These are phyloP conservation scores for Aspergillus aculeatus DNA, from an alignment of 2,329 filamentous ascomycete genomes.

Conservation along the genomic window DNA sequence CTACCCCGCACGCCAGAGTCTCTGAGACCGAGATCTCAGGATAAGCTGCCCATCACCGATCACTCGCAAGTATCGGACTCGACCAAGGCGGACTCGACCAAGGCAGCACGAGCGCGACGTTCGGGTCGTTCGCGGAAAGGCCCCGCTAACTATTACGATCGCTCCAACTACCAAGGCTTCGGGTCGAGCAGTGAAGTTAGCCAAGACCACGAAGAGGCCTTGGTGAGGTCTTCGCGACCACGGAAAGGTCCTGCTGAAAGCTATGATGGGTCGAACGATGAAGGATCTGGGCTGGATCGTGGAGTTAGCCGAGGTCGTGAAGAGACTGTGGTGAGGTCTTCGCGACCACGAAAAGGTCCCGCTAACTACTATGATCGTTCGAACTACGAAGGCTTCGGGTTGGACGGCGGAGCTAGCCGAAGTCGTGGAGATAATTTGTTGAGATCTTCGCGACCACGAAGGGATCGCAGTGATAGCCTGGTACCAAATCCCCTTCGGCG, in stretches of 20 bases:
- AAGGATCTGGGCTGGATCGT: no score
- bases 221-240: neutral
- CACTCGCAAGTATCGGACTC: neutral
- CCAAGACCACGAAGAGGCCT: neutral
- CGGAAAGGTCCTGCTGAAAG: neutral
- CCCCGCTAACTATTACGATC: constrained; percentile 35
- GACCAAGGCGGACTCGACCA: neutral
- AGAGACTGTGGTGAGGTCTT: no score
- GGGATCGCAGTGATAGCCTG: neutral
- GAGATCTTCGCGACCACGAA: neutral
- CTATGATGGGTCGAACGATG: neutral
- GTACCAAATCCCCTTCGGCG: neutral
- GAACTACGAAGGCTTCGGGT: constrained; percentile 10
- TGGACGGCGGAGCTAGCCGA: neutral
- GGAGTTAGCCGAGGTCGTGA: no score
- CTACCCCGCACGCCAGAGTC: neutral
- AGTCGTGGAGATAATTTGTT: neutral
- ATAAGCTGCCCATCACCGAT: neutral
- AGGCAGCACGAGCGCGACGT: constrained; percentile 20
- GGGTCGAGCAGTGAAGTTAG: constrained; percentile 17
- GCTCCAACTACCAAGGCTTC: constrained; percentile 14
- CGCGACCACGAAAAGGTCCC: constrained; percentile 20
- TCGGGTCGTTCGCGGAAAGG: constrained; percentile 28
- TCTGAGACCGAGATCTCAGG: neutral
- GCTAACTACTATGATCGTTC: constrained; percentile 33